Conservation (phyloP, 2,329 filamentous ascomycete genomes). For the Xylaria arbuscula region DNA sequence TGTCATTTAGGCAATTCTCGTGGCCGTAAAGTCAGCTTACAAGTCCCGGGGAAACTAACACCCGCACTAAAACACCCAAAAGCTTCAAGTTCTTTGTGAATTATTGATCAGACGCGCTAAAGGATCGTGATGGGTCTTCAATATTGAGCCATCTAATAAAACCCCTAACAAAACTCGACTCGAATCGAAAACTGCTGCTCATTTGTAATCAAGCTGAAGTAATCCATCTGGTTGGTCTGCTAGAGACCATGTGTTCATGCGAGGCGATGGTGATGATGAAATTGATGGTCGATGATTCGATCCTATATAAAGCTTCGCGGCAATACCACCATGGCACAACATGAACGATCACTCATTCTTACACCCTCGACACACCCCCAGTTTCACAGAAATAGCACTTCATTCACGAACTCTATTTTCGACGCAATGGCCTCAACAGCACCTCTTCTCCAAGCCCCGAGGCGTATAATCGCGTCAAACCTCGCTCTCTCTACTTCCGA, state of each 20-base stretch:
- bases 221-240: slow-evolving; percentile 8
- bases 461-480: slow-evolving; percentile 46
- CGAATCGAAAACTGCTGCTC: not conserved
- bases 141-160: not conserved
- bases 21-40: slow-evolving; percentile 10
- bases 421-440: slow-evolving; percentile 18
- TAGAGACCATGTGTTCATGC: not conserved
- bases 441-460: slow-evolving; percentile 39
- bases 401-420: not conserved
- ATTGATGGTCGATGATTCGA: not conserved
- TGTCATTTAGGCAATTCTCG: slow-evolving; percentile 8
- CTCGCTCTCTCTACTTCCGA: slow-evolving; percentile 37
- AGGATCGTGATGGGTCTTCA: slow-evolving; percentile 13
- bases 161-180: not conserved
- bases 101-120: not conserved
- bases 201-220: slow-evolving; percentile 29
- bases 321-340: not conserved
- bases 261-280: not conserved
- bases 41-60: slow-evolving; percentile 14
- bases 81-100: not conserved
- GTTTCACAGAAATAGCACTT: not conserved
- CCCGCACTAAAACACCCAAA: not conserved
- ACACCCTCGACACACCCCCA: not conserved
- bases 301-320: slow-evolving; percentile 20
- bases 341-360: slow-evolving; percentile 4